Base-by-base conservation (phyloP, 176 grass and related monocot species). In the Lolium perenne region DNA sequence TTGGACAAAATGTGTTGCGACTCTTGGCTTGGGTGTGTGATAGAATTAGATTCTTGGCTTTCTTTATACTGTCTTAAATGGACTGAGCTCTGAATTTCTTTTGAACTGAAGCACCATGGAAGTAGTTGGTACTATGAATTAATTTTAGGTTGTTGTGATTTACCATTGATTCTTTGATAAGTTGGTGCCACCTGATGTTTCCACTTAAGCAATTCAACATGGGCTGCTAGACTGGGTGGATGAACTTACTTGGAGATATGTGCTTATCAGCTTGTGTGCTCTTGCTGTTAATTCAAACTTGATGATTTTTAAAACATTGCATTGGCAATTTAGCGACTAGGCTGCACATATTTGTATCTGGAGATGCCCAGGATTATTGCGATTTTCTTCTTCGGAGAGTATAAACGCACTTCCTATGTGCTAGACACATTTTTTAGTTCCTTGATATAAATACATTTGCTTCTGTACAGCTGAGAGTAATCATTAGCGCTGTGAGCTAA, bases 181-280 rank as follows among this genome's bases (percentile, higher is more conserved):
- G 15, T 26, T 35, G 3, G 59, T 14, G 29, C 4, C 63, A 53
- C 63, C 1, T 54, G 60, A 5, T 87, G 74, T 12, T 47, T 25
- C 64, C 23, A 58, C 81, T 66, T 16, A 73, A 43, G 74, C 54
- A 18, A 64, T 56, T 79, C 35, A 20, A 21, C 80, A 64, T 79
- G 73, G 45, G 13, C 76, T 43, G 18, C 22, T 86, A 56, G 46
- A 86, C 40, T 66, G 58, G 23, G 29, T 67, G 38, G 35, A 10
- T 59, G 15, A 54, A 56, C 13, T 73, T 71, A 8, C 20, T 68
- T 5, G 32, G 16, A 18, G 10, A 18, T 8, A 41, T 20, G 20
- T 62, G 48, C 4, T 54, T 69, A 40, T 54, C 26, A 82, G 11
- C 18, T 69, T 38, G 41, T 69, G 35, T 55, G 41, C 20, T 26